phyloP scores from a whole-genome alignment of 768 basidiomycete species.

The Infundibulicybe gibba region DNA sequence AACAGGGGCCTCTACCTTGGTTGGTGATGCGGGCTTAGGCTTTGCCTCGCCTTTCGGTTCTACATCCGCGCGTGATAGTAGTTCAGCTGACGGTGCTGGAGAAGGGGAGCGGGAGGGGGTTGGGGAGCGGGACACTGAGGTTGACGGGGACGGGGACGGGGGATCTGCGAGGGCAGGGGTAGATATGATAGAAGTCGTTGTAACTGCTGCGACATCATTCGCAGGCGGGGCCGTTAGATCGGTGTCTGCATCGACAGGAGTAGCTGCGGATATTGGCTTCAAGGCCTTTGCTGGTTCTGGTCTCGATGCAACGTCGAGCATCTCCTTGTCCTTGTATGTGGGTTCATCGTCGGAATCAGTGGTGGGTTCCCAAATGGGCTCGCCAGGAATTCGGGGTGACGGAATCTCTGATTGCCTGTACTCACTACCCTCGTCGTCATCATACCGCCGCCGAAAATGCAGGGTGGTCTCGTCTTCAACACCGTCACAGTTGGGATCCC shows the following conservation, averaged over 20 bases:
- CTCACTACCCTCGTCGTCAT: too few species aligned
- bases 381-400: too few species aligned
- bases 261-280: slow-evolving; percentile 16
- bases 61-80: background rate
- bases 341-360: slow-evolving; percentile 13
- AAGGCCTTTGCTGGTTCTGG: slow-evolving; percentile 9
- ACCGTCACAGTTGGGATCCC: slow-evolving; percentile 10
- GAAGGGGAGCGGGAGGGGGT: slow-evolving; percentile 40
- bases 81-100: slow-evolving; percentile 20
- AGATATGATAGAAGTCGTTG: slow-evolving; percentile 48
- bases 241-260: slow-evolving; percentile 21
- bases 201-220: slow-evolving; percentile 28
- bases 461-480: background rate
- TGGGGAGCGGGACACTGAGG: slow-evolving; percentile 22
- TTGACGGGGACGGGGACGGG: slow-evolving; percentile 32
- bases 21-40: background rate
- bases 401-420: too few species aligned
- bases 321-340: slow-evolving; percentile 24
- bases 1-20: slow-evolving; percentile 22
- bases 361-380: too few species aligned
- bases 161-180: slow-evolving; percentile 34
- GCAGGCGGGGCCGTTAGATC: slow-evolving; percentile 26
- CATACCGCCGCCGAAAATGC: too few species aligned
- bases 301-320: slow-evolving; percentile 9
- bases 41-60: background rate